phyloP scores from a whole-genome alignment of 345 rosid species.

The Zanthoxylum bungeanum region DNA sequence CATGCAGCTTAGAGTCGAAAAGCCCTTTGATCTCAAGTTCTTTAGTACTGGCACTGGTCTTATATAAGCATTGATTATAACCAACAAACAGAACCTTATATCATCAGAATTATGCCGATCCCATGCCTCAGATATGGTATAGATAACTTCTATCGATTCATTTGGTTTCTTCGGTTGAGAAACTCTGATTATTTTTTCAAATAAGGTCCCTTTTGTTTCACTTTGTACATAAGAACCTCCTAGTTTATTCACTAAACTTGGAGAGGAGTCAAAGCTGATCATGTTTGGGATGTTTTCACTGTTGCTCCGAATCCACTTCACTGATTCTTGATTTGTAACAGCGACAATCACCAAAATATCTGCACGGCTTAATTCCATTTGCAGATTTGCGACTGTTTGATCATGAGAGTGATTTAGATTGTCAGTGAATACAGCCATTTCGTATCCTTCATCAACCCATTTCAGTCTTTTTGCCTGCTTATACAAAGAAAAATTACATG shows the following conservation, averaged over 20 bases:
- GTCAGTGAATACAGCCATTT: constrained; percentile 63
- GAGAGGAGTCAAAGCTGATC: constrained; percentile 61
- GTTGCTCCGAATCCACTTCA: constrained; percentile 56
- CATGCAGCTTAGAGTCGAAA: constrained; percentile 85
- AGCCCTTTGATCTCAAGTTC: constrained; percentile 84
- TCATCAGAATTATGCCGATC: constrained; percentile 77
- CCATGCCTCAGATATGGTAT: constrained; percentile 84
- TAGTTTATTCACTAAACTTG: constrained; percentile 45
- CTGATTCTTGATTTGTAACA: constrained; percentile 45
- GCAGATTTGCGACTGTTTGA: constrained; percentile 27
- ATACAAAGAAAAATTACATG: background rate
- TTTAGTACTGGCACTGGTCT: constrained; percentile 73
- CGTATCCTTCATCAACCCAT: constrained; percentile 84
- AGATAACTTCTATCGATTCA: constrained; percentile 49
- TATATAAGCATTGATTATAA: constrained; percentile 79
- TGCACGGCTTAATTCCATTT: constrained; percentile 39
- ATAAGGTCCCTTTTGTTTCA: constrained; percentile 24
- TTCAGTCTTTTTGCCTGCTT: constrained; percentile 68
- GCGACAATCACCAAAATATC: constrained; percentile 72
- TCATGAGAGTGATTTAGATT: constrained; percentile 22
- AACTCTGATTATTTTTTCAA: constrained; percentile 30
- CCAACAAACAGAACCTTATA: constrained; percentile 76
- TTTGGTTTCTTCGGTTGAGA: constrained; percentile 26
- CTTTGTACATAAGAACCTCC: constrained; percentile 50
- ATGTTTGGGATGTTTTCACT: constrained; percentile 44